Evolutionary conservation across 108 stramenopile genomes (phyloP).

Genomic region (Stephanodiscus triporus): DNA sequence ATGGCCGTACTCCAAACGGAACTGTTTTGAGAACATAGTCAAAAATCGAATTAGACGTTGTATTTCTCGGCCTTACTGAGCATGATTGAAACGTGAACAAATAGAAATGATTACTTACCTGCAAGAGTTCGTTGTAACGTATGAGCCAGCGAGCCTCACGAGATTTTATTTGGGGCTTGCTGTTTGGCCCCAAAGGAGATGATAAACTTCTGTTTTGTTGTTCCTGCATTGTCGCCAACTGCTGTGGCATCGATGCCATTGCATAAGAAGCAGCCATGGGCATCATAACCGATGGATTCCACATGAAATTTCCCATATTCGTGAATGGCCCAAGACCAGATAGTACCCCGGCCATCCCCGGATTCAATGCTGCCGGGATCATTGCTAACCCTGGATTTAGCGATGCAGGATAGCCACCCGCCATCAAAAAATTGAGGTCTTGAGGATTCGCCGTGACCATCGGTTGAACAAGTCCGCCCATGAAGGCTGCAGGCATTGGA

Average conservation of each 20-base stretch:
- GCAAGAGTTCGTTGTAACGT: conserved; percentile 13
- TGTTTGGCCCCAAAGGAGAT: not conserved
- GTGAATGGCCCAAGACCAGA: not conserved
- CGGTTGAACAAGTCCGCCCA: not conserved
- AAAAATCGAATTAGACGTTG: not conserved
- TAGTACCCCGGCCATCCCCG: not conserved
- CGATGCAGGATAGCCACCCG: not conserved
- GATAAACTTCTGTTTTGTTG: not conserved
- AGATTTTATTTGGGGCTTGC: not conserved
- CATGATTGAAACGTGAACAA: not conserved
- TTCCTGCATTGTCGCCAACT: not conserved
- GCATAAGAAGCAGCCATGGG: not conserved
- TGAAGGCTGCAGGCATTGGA: not conserved
- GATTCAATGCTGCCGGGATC: not conserved
- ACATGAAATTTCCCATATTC: not conserved
- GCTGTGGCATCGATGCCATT: conserved; percentile 4
- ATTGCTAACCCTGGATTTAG: not conserved
- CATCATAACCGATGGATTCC: not conserved
- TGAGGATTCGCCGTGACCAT: not conserved
- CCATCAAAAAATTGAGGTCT: not conserved
- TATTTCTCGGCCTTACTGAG: not conserved
- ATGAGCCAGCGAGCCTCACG: conserved; percentile 15
- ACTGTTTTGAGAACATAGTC: not conserved
- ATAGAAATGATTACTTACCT: conserved; percentile 3
- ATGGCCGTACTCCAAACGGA: conserved; percentile 46